Conservation (phyloP, 2,329 filamentous ascomycete species). For the Colletotrichum sp. region DNA sequence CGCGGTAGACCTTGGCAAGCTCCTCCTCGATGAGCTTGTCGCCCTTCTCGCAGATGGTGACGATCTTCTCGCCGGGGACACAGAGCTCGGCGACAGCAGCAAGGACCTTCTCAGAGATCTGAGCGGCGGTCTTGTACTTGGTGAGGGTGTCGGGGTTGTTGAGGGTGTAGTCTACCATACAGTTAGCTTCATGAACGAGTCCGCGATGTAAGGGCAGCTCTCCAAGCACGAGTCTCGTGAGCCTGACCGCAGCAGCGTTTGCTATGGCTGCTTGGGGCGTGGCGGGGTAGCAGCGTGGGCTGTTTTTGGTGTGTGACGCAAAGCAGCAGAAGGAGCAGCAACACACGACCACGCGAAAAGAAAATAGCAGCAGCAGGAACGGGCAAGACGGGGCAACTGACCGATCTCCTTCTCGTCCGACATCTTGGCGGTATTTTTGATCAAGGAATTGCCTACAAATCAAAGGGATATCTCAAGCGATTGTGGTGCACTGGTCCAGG, state of each 20-base stretch:
- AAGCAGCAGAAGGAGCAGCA: slow-evolving; percentile 26
- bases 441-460: slow-evolving; percentile 3
- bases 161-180: slow-evolving; percentile 76
- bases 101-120: slow-evolving; percentile 95
- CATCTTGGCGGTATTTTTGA: slow-evolving; percentile 38
- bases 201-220: background rate
- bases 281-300: slow-evolving; percentile 17
- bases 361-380: background rate
- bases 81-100: slow-evolving; percentile 78
- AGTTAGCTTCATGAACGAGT: background rate
- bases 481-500: slow-evolving; percentile 17
- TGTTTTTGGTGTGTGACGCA: slow-evolving; percentile 28
- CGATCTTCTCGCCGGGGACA: slow-evolving; percentile 87
- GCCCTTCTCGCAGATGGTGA: slow-evolving; percentile 93
- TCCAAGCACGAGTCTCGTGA: background rate
- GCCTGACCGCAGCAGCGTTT: background rate
- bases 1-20: slow-evolving; percentile 94
- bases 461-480: slow-evolving; percentile 12
- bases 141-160: slow-evolving; percentile 94
- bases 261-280: background rate
- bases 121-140: slow-evolving; percentile 97
- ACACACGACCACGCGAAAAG: background rate
- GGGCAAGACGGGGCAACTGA: slow-evolving; percentile 30
- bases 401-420: slow-evolving; percentile 51
- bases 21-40: slow-evolving; percentile 96